phyloP scores from a whole-genome alignment of 2,329 filamentous ascomycete genomes.

The Penicillium sp. region DNA sequence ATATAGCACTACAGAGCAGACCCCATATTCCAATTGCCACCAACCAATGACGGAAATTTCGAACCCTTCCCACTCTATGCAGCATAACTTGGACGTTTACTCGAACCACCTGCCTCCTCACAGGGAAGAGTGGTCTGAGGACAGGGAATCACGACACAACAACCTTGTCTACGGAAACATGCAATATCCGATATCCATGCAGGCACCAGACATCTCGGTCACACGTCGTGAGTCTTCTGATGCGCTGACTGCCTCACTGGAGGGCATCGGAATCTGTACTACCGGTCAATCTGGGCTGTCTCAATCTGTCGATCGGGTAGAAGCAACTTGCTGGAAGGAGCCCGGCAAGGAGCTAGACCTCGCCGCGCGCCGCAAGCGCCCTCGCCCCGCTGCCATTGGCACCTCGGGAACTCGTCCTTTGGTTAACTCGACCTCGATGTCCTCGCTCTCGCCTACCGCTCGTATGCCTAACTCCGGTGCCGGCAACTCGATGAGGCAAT shows the following conservation, averaged over 20 bases:
- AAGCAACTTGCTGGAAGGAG: conserved; percentile 34
- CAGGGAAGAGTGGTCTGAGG: conserved; percentile 30
- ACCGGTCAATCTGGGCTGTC: conserved; percentile 22
- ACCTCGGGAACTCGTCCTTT: conserved; percentile 41
- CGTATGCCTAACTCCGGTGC: conserved; percentile 33
- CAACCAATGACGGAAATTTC: conserved; percentile 23
- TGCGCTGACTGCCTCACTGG: conserved; percentile 34
- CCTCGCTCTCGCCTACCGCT: conserved; percentile 42
- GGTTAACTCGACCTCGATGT: conserved; percentile 41
- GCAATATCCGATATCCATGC: conserved; percentile 32
- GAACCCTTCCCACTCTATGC: conserved; percentile 14
- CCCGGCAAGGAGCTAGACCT: conserved; percentile 45
- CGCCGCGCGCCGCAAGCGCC: conserved; percentile 47
- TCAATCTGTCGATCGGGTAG: conserved; percentile 28
- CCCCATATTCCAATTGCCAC: conserved; percentile 22
- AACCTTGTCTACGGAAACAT: conserved; percentile 31
- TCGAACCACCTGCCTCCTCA: conserved; percentile 18
- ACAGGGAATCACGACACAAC: conserved; percentile 26
- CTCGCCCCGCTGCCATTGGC: conserved; percentile 47
- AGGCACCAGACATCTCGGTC: conserved; percentile 30
- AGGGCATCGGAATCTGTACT: conserved; percentile 39
- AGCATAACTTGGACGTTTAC: conserved; percentile 17
- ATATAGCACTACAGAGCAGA: conserved; percentile 22
- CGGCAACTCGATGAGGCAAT: conserved; percentile 44
- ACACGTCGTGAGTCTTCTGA: conserved; percentile 35